Conservation (phyloP, 352 stramenopile species). For the Pythium insidiosum region DNA sequence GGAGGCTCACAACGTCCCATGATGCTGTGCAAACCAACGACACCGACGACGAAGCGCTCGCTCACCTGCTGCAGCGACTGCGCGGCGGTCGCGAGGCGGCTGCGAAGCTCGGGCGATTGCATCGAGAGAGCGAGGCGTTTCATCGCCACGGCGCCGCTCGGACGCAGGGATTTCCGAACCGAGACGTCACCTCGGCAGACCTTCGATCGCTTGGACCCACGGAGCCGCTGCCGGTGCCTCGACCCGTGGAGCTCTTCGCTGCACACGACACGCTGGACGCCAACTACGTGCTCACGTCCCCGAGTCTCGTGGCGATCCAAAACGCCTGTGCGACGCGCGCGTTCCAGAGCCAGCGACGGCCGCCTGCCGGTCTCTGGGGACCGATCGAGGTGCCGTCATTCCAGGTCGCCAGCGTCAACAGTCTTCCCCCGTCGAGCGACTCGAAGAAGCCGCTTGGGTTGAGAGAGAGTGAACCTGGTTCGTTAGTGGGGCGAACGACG, state of each 20-base stretch:
- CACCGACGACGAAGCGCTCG: constrained; percentile 2
- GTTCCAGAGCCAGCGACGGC: constrained; percentile 18
- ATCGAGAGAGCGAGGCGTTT: constrained; percentile 41
- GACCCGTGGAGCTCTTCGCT: constrained; percentile 37
- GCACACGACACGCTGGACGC: constrained; percentile 50
- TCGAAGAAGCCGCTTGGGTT: constrained; percentile 11
- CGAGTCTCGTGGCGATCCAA: constrained; percentile 32
- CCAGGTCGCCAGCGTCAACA: background rate
- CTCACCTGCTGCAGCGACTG: background rate
- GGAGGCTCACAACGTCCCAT: constrained; percentile 24
- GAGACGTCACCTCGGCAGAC: constrained; percentile 21
- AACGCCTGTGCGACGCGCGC: constrained; percentile 41
- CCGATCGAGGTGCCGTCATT: constrained; percentile 17
- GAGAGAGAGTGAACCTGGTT: constrained; percentile 9
- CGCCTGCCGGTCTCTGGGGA: constrained; percentile 29
- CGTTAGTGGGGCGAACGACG: too few species aligned
- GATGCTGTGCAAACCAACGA: too few species aligned
- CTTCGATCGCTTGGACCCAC: constrained; percentile 6
- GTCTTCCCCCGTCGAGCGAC: background rate
- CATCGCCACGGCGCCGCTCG: constrained; percentile 40
- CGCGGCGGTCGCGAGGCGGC: background rate
- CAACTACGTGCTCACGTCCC: constrained; percentile 61
- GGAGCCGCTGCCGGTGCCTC: constrained; percentile 1
- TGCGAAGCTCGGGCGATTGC: constrained; percentile 29
- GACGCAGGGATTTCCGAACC: constrained; percentile 52